Percentiles rank a stretch among this genome's conserved stretches.
Evolutionary conservation across 441 rosid species (phyloP).

Genomic region (Arabidopsis lyrata): DNA sequence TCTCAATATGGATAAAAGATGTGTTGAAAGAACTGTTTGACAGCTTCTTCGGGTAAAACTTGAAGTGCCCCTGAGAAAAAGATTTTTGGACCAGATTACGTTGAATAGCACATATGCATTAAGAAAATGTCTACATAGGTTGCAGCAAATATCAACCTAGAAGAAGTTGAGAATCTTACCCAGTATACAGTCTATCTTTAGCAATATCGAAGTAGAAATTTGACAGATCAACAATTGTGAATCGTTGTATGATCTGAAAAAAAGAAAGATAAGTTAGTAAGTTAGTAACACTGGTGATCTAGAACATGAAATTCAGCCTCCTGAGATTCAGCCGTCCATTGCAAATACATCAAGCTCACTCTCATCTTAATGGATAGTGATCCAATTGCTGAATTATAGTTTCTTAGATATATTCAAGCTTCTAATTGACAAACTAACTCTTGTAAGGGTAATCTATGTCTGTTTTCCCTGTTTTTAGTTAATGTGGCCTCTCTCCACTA

Average conservation of each 20-base stretch:
- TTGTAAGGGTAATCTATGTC: conserved; percentile 2
- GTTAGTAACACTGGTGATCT: conserved; percentile 15
- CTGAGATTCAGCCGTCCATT: conserved; percentile 17
- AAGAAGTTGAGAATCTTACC: conserved; percentile 56
- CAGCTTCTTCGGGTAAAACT: conserved; percentile 94
- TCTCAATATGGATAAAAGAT: conserved; percentile 81
- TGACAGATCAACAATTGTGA: conserved; percentile 90
- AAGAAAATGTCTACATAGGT: conserved; percentile 11
- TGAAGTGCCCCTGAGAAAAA: conserved; percentile 67
- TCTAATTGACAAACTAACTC: conserved; percentile 4
- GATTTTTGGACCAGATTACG: conserved; percentile 1
- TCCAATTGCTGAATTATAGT: background rate
- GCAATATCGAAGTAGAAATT: conserved; percentile 97
- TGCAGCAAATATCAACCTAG: conserved; percentile 17
- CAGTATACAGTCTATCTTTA: conserved; percentile 96
- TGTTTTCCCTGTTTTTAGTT: conserved; percentile 3
- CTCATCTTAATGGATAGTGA: conserved; percentile 25
- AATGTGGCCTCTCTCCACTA: background rate
- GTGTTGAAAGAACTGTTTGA: conserved; percentile 94
- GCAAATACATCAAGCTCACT: conserved; percentile 16
- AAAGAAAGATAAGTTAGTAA: conserved; percentile 27
- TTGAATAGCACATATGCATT: conserved; percentile 5
- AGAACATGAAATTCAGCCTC: conserved; percentile 20
- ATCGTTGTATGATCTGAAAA: conserved; percentile 87
- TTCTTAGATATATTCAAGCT: conserved; percentile 16